Base-by-base conservation (phyloP, 805 yeast genomes). In the Yarrowia sp. region DNA sequence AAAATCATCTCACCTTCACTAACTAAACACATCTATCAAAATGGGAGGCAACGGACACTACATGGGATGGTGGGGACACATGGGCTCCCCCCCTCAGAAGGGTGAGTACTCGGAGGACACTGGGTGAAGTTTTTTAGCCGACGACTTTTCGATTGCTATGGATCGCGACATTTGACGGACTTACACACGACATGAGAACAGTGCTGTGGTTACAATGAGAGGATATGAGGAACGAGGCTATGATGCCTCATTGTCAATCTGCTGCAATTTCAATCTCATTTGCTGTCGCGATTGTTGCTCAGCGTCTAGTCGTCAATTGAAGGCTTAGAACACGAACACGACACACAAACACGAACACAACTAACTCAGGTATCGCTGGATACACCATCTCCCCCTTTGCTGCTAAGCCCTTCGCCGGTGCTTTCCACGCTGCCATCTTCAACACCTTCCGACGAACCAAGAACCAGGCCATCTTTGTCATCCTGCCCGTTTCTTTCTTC, bases 1-100 rank as follows among this genome's bases (percentile, higher is more conserved):
- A 55, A 55, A 38, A 38, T 55, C 47, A 55, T 62, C 62, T 56
- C 63, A 44, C 38, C 36, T 39, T 27, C 63, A 62, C 41, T 62
- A 44, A 22, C 36, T 36, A 61, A 38, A 22, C 55, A 56, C 49
- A 55, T 63, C 35, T 7, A 35, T 58, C 49, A 65, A 66, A 71
- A 86, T 86, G 90, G 88, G 83, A 74, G 89, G 87, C 72, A 87
- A 74, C 72, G 84, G 82, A 70, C 74, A 90, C 72, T 91, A 87
- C 73, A 86, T 89, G 93, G 97, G 97, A 70, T 91, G 97, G 97
- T 91, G 97, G 97, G 97, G 97, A 73, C 76, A 81, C 79, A 77
- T 91, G 73, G 96, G 96, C 73, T 56, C 65, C 61, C 68, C 68
- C 51, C 36, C 64, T 36, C 71, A 68, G 63, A 68, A 64, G 62